A percentile compares a stretch with the other conserved stretches of the same genome.
Conservation (phyloP, 352 stramenopile species). For the Globisporangium megalacanthum region DNA sequence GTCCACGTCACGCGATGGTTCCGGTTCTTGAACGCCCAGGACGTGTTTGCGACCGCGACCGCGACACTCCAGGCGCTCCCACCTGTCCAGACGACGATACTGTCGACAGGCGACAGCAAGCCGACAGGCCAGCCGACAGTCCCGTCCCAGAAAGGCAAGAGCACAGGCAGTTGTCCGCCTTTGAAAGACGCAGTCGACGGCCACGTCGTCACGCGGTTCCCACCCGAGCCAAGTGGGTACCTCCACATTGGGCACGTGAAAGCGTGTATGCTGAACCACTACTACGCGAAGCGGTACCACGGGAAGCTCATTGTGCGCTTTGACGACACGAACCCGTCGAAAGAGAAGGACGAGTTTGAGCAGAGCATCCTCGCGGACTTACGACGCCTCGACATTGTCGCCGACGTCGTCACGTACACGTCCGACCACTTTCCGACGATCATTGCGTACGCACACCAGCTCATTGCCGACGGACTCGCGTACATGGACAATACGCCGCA, state of each 20-base stretch:
- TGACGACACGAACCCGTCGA: conserved; percentile 99
- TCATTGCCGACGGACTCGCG: conserved; percentile 94
- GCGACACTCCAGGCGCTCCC: conserved; percentile 48
- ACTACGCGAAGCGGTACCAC: conserved; percentile 97
- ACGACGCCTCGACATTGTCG: conserved; percentile 73
- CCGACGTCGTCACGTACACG: conserved; percentile 92
- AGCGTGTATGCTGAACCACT: conserved; percentile 99
- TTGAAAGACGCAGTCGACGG: conserved; percentile 94
- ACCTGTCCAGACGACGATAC: conserved; percentile 12
- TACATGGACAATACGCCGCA: conserved; percentile 99
- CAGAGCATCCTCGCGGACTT: conserved; percentile 92
- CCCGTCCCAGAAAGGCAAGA: conserved; percentile 61
- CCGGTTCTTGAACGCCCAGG: conserved; percentile 45
- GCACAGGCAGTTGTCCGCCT: conserved; percentile 86
- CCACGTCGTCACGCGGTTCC: conserved; percentile 97
- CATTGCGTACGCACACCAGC: conserved; percentile 88
- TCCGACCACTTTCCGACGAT: conserved; percentile 98
- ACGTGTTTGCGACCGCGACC: conserved; percentile 52
- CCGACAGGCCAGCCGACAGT: not conserved
- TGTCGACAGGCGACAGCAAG: conserved; percentile 16
- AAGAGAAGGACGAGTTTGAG: conserved; percentile 99
- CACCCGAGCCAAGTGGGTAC: conserved; percentile 15
- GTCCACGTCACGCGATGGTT: conserved; percentile 77
- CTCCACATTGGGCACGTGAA: conserved; percentile 98
- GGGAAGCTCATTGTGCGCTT: conserved; percentile 98